These are phyloP conservation scores for Phytophthora pini DNA, from an alignment of 352 stramenopile genomes.

Conservation along the genomic window DNA sequence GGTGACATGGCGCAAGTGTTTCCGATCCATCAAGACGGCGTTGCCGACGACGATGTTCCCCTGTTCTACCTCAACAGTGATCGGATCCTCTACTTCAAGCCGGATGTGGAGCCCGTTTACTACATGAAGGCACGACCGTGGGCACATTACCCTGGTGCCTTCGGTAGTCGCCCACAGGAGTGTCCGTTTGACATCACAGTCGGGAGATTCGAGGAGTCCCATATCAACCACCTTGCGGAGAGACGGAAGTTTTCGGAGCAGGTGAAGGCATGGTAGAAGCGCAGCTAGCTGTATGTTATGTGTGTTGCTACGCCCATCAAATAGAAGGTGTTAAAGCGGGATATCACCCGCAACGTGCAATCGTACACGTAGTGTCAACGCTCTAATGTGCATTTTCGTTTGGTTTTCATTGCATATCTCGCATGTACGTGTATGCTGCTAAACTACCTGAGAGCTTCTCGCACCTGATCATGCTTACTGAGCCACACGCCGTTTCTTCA, in stretches of 20 bases:
- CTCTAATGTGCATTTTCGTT: constrained; percentile 15
- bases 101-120: constrained; percentile 44
- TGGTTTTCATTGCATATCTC: constrained; percentile 12
- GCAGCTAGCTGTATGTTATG: constrained; percentile 20
- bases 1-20: constrained; percentile 60
- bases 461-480: constrained; percentile 34
- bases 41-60: constrained; percentile 29
- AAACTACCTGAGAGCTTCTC: constrained; percentile 18
- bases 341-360: constrained; percentile 1
- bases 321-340: constrained; percentile 11
- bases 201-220: constrained; percentile 33
- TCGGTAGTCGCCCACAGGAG: constrained; percentile 41
- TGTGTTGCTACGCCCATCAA: constrained; percentile 13
- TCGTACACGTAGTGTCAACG: constrained; percentile 5
- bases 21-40: constrained; percentile 35
- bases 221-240: constrained; percentile 40
- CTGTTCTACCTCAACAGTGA: constrained; percentile 67
- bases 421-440: constrained; percentile 11
- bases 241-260: constrained; percentile 43
- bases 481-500: constrained; percentile 77
- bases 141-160: constrained; percentile 44
- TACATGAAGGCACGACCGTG: constrained; percentile 49
- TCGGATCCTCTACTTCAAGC: constrained; percentile 45
- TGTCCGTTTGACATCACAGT: constrained; percentile 54
- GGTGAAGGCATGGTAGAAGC: constrained; percentile 34